phyloP scores from a whole-genome alignment of 2,329 filamentous ascomycete species.

The Mollisiaceae sp. region DNA sequence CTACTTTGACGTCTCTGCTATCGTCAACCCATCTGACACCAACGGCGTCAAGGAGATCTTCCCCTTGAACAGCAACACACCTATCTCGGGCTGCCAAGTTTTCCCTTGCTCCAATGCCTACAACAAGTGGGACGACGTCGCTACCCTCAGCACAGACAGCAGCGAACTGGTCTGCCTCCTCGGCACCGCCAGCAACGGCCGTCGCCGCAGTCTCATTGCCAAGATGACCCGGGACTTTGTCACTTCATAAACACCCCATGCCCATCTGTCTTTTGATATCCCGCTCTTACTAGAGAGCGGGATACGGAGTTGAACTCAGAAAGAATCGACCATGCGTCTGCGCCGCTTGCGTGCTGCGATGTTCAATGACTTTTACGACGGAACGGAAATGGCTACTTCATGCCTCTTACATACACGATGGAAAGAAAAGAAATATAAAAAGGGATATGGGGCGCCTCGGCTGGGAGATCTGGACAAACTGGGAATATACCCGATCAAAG shows the following conservation, averaged over 20 bases:
- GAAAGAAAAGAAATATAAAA: neutral
- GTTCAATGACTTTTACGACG: slow-evolving; percentile 26
- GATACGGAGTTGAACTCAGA: neutral
- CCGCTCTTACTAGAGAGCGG: slow-evolving; percentile 9
- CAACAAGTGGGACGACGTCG: slow-evolving; percentile 58
- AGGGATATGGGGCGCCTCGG: neutral
- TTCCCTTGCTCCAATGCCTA: slow-evolving; percentile 62
- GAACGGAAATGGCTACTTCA: neutral
- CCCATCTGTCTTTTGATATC: slow-evolving; percentile 5
- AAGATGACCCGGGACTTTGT: slow-evolving; percentile 28
- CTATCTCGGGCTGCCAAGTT: slow-evolving; percentile 56
- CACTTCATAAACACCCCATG: slow-evolving; percentile 17
- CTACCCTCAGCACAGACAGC: slow-evolving; percentile 58
- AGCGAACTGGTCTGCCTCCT: slow-evolving; percentile 53
- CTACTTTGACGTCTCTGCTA: slow-evolving; percentile 65
- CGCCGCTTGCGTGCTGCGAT: slow-evolving; percentile 31
- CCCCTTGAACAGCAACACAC: slow-evolving; percentile 45
- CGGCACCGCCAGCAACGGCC: slow-evolving; percentile 33
- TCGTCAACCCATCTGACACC: slow-evolving; percentile 56
- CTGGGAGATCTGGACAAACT: neutral
- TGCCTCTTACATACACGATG: slow-evolving; percentile 4
- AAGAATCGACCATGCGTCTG: slow-evolving; percentile 17
- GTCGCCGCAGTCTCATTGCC: slow-evolving; percentile 25
- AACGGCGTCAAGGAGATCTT: slow-evolving; percentile 61
- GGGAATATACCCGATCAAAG: slow-evolving; percentile 11